A percentile compares a stretch with the other conserved stretches of the same genome.
Evolutionary conservation across 805 yeast species (phyloP).

Genomic region (Saturnispora gosingensis): DNA sequence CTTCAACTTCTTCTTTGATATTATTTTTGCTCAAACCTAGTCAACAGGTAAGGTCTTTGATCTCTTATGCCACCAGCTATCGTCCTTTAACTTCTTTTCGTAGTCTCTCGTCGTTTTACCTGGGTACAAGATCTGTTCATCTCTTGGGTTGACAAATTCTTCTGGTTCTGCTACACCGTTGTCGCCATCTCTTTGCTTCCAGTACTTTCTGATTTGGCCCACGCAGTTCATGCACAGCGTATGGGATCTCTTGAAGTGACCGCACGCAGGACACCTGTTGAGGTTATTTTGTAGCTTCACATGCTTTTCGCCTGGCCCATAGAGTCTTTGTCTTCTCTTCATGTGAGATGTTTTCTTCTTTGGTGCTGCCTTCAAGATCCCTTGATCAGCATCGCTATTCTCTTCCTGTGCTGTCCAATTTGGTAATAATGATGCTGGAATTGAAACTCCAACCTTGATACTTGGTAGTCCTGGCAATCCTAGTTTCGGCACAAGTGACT

Average conservation of each 20-base stretch:
- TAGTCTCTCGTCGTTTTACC: constrained; percentile 47
- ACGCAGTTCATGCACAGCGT: constrained; percentile 91
- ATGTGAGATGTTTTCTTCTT: constrained; percentile 86
- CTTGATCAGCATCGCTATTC: constrained; percentile 44
- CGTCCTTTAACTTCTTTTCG: constrained; percentile 40
- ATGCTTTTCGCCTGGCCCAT: constrained; percentile 78
- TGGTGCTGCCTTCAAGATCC: constrained; percentile 83
- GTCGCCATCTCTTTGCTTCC: constrained; percentile 37
- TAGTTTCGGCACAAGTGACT: constrained; percentile 12
- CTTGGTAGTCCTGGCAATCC: constrained; percentile 12
- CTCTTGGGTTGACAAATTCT: constrained; percentile 45
- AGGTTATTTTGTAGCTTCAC: constrained; percentile 65
- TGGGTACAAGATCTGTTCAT: constrained; percentile 62
- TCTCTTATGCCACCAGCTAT: constrained; percentile 46
- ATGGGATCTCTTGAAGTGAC: constrained; percentile 82
- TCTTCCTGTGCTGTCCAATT: constrained; percentile 34
- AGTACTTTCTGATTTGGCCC: constrained; percentile 63
- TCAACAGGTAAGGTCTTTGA: constrained; percentile 48
- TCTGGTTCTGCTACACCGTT: constrained; percentile 24
- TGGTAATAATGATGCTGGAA: constrained; percentile 16
- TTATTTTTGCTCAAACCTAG: not conserved
- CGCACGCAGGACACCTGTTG: constrained; percentile 93
- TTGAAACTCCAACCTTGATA: constrained; percentile 14
- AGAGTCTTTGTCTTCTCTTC: constrained; percentile 74
- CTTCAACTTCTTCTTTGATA: no score